Evolutionary conservation across 139 green algal species (phyloP), one percentile per base, ranked within the genome.

Genomic region (Chlorella sp.): DNA sequence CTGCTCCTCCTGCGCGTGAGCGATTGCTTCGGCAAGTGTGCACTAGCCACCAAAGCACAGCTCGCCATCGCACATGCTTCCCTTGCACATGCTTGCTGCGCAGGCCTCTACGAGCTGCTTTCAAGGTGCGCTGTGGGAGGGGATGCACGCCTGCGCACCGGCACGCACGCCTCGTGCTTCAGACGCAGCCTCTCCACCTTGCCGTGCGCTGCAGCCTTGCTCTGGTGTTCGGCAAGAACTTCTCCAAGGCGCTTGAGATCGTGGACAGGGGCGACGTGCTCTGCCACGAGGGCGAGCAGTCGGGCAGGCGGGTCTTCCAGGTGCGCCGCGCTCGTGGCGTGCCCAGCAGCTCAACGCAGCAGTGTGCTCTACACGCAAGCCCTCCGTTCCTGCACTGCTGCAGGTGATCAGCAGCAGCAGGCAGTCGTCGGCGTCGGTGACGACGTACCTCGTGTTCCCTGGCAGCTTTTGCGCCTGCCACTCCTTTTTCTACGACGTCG

Each of bases 391-490:
- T 26, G 17, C 10, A 55, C 10, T 55, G 42, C 17, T 26, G 10
- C 42, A 55, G 17, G 42, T 55, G 42, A 55, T n/a, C n/a, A 55
- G 42, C 42, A 55, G 10, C 17, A 55, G 42, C 42, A 55, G n/a
- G n/a, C n/a, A n/a, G n/a, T n/a, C n/a, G n/a, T n/a, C n/a, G n/a
- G n/a, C n/a, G n/a, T n/a, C n/a, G n/a, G n/a, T n/a, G n/a, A 87
- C 91, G 4, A 35, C 64, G 24, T 95, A 96, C 81, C 60, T 84
- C 0, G 88, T 93, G 5, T 88, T 93, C 36, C 89, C 91, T 0
- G 27, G 31, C 5, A 80, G 90, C 70, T 97, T 87, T 80, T 97
- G 91, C 85, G 89, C 89, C 50, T 97, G 91, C 72, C 87, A 96
- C 34, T 83, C 91, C 4, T 94, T 95, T 75, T 82, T 88, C 70